Evolutionary conservation across 2,329 filamentous ascomycete genomes (phyloP).

Genomic region (Hypoxylon sp.): DNA sequence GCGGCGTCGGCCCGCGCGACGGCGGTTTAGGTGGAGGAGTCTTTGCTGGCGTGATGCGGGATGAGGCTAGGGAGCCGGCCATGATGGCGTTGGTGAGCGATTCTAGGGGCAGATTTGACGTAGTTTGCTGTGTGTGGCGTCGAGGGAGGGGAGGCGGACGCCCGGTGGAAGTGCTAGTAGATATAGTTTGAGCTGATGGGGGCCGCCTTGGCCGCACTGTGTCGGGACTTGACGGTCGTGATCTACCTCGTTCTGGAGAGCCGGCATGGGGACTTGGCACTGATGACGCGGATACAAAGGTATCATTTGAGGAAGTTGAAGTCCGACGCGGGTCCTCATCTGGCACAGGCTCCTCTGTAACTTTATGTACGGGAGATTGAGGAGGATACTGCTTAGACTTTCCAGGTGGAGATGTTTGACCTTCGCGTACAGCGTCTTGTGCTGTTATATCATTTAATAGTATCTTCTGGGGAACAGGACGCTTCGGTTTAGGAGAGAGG

Average conservation of each 20-base stretch:
- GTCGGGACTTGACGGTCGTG: constrained; percentile 42
- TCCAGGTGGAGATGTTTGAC: constrained; percentile 31
- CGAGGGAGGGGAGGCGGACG: constrained; percentile 36
- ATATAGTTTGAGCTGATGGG: constrained; percentile 36
- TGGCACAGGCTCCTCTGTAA: constrained; percentile 11
- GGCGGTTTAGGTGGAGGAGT: constrained; percentile 59
- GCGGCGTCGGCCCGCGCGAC: constrained; percentile 63
- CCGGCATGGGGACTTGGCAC: constrained; percentile 52
- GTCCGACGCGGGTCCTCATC: constrained; percentile 15
- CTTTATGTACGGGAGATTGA: constrained; percentile 18
- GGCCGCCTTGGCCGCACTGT: constrained; percentile 41
- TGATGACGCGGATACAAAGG: constrained; percentile 61
- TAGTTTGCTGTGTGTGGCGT: constrained; percentile 29
- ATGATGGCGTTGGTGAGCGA: constrained; percentile 82
- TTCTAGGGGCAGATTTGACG: constrained; percentile 68
- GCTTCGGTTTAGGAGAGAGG: constrained; percentile 51
- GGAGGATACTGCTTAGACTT: constrained; percentile 41
- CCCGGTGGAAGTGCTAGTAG: constrained; percentile 2
- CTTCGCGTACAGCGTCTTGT: constrained; percentile 21
- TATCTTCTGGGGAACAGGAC: constrained; percentile 47
- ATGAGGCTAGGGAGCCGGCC: constrained; percentile 79
- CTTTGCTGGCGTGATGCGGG: constrained; percentile 61
- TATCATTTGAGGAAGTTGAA: constrained; percentile 62
- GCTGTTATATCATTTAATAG: constrained; percentile 35
- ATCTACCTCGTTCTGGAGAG: constrained; percentile 49